A percentile compares a stretch with the other conserved stretches of the same genome.
These are phyloP conservation scores for Crucihimalaya himalaica DNA, from an alignment of 345 rosid species.

Conservation along the genomic window DNA sequence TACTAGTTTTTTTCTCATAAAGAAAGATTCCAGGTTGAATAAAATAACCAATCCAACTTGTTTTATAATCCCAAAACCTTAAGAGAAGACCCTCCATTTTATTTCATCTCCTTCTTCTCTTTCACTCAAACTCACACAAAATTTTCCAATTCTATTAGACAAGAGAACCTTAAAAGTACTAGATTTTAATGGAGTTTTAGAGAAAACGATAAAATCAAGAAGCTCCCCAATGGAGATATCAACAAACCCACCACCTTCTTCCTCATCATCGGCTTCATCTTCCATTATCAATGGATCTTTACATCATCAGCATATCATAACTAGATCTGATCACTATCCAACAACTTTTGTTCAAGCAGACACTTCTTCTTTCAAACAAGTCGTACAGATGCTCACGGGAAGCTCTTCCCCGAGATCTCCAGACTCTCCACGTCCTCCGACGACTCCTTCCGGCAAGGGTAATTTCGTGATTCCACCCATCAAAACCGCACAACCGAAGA, in stretches of 20 bases:
- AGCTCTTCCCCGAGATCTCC: slow-evolving; percentile 49
- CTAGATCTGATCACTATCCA: slow-evolving; percentile 94
- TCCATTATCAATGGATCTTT: slow-evolving; percentile 41
- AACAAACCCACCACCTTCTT: slow-evolving; percentile 48
- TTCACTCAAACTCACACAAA: slow-evolving; percentile 39
- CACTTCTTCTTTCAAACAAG: slow-evolving; percentile 84
- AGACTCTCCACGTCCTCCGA: slow-evolving; percentile 46
- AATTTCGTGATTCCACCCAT: slow-evolving; percentile 69
- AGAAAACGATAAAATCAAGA: slow-evolving; percentile 43
- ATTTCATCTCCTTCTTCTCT: slow-evolving; percentile 20
- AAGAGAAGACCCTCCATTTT: slow-evolving; percentile 26
- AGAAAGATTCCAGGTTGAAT: slow-evolving; percentile 38
- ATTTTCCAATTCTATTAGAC: background rate
- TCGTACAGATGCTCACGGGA: slow-evolving; percentile 95
- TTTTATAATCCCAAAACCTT: slow-evolving; percentile 43
- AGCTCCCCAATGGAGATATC: slow-evolving; percentile 57
- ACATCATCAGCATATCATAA: slow-evolving; percentile 55
- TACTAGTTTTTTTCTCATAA: slow-evolving; percentile 15
- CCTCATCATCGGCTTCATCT: slow-evolving; percentile 35
- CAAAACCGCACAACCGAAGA: slow-evolving; percentile 56
- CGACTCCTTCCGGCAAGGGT: slow-evolving; percentile 29
- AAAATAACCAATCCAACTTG: slow-evolving; percentile 36
- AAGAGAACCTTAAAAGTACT: background rate
- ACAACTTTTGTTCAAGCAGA: slow-evolving; percentile 96
- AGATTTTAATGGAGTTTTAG: slow-evolving; percentile 44